Base-by-base conservation (phyloP, 768 basidiomycete genomes). In the Strobilomyces confusus region DNA sequence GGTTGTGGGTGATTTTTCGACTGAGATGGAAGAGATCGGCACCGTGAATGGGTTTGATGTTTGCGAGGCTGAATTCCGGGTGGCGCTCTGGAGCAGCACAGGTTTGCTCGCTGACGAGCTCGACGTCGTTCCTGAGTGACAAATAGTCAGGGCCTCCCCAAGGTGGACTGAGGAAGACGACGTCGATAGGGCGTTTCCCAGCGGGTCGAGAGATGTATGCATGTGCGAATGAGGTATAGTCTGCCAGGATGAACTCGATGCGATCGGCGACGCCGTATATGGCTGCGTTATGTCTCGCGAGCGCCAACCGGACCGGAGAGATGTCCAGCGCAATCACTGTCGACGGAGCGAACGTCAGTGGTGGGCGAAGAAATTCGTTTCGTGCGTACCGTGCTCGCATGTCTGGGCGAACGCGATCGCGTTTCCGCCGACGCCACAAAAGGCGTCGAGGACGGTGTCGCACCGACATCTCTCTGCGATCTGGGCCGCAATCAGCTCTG, bases 341-440 rank as follows among this genome's bases (percentile, higher is more conserved):
- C 2, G 29, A 29, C 45, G n/a, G 19, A 38, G 26, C 6, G 29
- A 43, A 38, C 12, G 43, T 56, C 43, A 60, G 41, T 29, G 9
- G 50, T 8, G 38, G 42, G 37, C 5, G 15, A 19, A 36, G 38
- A 36, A 26, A 47, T 17, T 8, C 29, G 11, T 25, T 36, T 23
- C 20, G 12, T 1, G 69, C 86, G 54, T 63, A 97, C 95, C 95
- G 70, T 89, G 74, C 67, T 95, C 89, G 72, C 97, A 99, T 3
- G 94, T 97, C 67, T 87, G 83, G 3, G 97, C 97, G 70, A 99
- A 98, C 4, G 94, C 92, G 52, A 99, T 98, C 1, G 95, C 83
- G 63, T 99, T 99, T 15, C 95, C 97, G 25, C 97, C 97, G 0
- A 98, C 95, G 1, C 97, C 97, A 64, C 95, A 98, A 68, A 98